Percentiles rank a stretch among this genome's conserved stretches.
Evolutionary conservation across 805 yeast species (phyloP).

Genomic region (Suhomyces tanzawaensis): DNA sequence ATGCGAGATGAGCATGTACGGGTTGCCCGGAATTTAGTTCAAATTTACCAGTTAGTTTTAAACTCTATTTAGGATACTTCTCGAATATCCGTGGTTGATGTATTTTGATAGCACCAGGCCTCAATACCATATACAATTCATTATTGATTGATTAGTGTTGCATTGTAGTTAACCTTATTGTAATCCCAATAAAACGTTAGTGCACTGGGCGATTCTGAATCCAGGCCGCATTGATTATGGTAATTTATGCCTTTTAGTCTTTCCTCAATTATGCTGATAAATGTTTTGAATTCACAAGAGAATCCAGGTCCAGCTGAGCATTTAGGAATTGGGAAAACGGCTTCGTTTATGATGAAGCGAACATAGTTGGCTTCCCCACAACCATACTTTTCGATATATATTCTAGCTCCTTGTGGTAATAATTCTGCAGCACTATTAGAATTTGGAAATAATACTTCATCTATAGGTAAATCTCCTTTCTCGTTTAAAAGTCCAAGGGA

Average conservation of each 20-base stretch:
- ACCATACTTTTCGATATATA: conserved; percentile 11
- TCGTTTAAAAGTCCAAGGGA: conserved; percentile 13
- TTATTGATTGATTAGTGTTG: conserved; percentile 11
- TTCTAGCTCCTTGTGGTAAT: conserved; percentile 15
- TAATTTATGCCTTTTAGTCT: conserved; percentile 27
- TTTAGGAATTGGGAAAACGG: conserved; percentile 12
- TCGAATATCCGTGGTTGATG: no score
- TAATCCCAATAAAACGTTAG: conserved; percentile 45
- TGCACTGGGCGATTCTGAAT: conserved; percentile 9
- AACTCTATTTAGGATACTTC: no score
- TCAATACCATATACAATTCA: no score
- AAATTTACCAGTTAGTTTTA: no score
- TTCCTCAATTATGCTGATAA: conserved; percentile 25
- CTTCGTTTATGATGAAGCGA: conserved; percentile 13
- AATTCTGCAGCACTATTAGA: conserved; percentile 12
- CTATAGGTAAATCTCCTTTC: conserved; percentile 8
- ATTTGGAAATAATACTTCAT: conserved; percentile 9
- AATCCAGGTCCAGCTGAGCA: conserved; percentile 16
- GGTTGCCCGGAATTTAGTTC: no score
- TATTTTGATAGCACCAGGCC: no score
- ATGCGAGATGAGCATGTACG: no score
- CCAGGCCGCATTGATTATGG: conserved; percentile 29
- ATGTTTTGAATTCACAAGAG: conserved; percentile 25
- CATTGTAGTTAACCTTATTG: conserved; percentile 19
- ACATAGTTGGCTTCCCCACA: conserved; percentile 11